phyloP scores from a whole-genome alignment of 768 basidiomycete species.

The Russula emetica region DNA sequence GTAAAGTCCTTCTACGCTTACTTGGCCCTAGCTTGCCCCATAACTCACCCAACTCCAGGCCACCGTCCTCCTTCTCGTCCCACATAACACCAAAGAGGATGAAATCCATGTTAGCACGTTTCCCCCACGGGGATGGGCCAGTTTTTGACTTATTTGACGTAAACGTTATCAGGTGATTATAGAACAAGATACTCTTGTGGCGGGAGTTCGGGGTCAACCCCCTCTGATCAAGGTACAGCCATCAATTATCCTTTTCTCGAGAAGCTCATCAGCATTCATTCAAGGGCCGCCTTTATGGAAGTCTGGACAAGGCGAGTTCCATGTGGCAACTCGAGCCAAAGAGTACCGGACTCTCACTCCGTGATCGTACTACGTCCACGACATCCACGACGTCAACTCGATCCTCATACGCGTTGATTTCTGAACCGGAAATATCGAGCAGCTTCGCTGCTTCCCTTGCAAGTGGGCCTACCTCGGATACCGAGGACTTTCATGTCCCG shows the following conservation, averaged over 20 bases:
- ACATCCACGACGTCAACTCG: constrained; percentile 71
- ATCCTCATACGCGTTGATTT: constrained; percentile 77
- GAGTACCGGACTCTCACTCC: constrained; percentile 46
- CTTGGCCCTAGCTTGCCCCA: constrained; percentile 25
- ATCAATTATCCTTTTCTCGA: not conserved
- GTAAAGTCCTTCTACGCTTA: constrained; percentile 37
- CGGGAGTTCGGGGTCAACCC: constrained; percentile 64
- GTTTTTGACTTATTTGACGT: constrained; percentile 6
- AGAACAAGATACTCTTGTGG: constrained; percentile 66
- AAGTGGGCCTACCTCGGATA: constrained; percentile 66
- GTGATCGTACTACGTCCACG: constrained; percentile 73
- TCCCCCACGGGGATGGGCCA: not conserved
- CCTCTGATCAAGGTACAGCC: constrained; percentile 65
- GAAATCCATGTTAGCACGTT: constrained; percentile 49
- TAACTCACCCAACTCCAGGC: constrained; percentile 45
- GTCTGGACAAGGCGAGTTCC: constrained; percentile 60
- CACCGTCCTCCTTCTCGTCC: constrained; percentile 70
- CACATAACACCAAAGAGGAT: constrained; percentile 64
- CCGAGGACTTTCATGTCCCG: constrained; percentile 52
- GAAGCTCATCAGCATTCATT: not conserved
- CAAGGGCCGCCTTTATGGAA: constrained; percentile 71
- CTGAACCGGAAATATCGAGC: constrained; percentile 82
- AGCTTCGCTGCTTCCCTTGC: constrained; percentile 81
- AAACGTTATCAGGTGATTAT: constrained; percentile 55
- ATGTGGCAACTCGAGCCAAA: constrained; percentile 81